phyloP scores from a whole-genome alignment of 768 basidiomycete genomes.

The Phylloporus sp. region DNA sequence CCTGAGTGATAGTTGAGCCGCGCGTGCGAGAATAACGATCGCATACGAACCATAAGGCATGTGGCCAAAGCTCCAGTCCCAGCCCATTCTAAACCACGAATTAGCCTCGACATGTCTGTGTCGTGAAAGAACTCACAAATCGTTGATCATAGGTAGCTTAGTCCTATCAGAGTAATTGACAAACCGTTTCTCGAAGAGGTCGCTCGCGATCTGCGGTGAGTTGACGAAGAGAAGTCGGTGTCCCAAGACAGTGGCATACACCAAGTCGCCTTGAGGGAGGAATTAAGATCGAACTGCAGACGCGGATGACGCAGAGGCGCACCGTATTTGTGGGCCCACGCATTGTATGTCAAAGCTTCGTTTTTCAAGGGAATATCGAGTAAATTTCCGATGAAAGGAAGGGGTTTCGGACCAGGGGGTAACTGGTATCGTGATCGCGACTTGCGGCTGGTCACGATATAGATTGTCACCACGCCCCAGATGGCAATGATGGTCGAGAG shows the following conservation, averaged over 20 bases:
- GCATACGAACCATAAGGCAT: conserved; percentile 43
- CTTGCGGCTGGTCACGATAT: conserved; percentile 12
- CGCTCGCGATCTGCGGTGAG: conserved; percentile 40
- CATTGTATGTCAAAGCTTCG: conserved; percentile 39
- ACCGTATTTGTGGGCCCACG: conserved; percentile 39
- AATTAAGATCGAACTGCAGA: background rate
- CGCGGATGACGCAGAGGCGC: background rate
- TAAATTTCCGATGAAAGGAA: conserved; percentile 53
- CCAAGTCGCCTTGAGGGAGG: conserved; percentile 41
- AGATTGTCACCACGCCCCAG: conserved; percentile 19
- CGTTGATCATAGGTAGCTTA: conserved; percentile 45
- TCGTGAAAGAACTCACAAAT: conserved; percentile 33
- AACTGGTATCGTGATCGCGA: conserved; percentile 29
- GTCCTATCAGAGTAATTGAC: conserved; percentile 52
- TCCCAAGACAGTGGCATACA: conserved; percentile 49
- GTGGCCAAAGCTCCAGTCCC: conserved; percentile 51
- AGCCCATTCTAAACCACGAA: conserved; percentile 36
- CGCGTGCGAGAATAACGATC: background rate
- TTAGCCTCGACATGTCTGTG: background rate
- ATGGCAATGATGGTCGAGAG: conserved; percentile 19
- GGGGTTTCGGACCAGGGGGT: conserved; percentile 51
- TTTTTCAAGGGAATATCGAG: conserved; percentile 38
- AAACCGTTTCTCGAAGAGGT: conserved; percentile 54
- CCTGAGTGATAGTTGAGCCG: conserved; percentile 27
- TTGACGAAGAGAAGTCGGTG: conserved; percentile 47